Conservation (phyloP, 345 rosid species). For the Excoecaria agallocha region DNA sequence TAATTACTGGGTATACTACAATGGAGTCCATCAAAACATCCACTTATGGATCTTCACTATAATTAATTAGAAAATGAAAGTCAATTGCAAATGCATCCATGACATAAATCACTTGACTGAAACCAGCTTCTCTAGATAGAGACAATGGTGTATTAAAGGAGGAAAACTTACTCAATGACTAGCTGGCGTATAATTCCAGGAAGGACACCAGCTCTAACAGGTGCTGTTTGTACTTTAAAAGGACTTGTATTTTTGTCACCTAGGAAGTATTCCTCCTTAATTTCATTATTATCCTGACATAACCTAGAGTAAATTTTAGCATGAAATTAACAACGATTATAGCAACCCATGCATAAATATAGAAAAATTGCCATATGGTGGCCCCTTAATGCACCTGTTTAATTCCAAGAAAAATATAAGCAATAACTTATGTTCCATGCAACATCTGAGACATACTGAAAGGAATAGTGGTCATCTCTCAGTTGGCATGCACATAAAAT, state of each 20-base stretch:
- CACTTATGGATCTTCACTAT: not conserved
- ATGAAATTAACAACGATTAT: constrained; percentile 1
- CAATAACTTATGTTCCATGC: not conserved
- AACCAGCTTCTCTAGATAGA: not conserved
- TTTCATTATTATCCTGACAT: constrained; percentile 37
- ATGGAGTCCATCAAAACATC: not conserved
- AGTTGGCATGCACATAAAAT: not conserved
- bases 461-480: not conserved
- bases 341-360: not conserved
- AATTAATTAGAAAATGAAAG: not conserved
- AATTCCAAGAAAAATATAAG: not conserved
- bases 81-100: not conserved
- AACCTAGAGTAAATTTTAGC: constrained; percentile 8
- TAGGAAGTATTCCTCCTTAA: constrained; percentile 17
- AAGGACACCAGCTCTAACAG: constrained; percentile 72
- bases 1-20: not conserved
- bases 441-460: not conserved
- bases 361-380: not conserved
- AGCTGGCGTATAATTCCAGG: constrained; percentile 80
- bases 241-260: constrained; percentile 15
- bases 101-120: not conserved
- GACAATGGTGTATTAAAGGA: not conserved
- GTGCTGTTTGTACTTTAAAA: constrained; percentile 81
- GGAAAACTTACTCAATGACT: constrained; percentile 64
- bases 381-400: not conserved